These are phyloP conservation scores for Kurtzmaniella quercitrusa DNA, from an alignment of 1,139 yeast species.

Conservation along the genomic window DNA sequence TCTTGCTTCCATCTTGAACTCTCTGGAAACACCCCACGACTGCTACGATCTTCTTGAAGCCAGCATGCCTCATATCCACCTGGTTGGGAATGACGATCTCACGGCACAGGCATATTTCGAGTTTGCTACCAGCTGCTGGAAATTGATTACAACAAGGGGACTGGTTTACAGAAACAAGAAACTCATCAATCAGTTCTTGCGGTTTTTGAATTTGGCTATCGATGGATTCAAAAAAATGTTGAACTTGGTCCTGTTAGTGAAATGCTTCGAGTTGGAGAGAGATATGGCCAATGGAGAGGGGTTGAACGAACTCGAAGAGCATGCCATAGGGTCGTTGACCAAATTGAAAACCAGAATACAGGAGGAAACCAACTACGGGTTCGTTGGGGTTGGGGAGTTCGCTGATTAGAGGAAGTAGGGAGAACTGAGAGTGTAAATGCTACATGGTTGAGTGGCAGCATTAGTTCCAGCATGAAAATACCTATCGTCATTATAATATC, in stretches of 20 bases:
- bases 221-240: constrained; percentile 36
- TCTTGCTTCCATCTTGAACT: constrained; percentile 34
- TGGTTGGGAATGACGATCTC: constrained; percentile 28
- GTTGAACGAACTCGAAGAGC: constrained; percentile 27
- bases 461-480: too few species aligned
- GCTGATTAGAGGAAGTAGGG: neutral
- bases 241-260: constrained; percentile 23
- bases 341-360: constrained; percentile 24
- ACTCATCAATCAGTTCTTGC: constrained; percentile 18
- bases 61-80: constrained; percentile 38
- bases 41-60: constrained; percentile 28
- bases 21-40: constrained; percentile 32
- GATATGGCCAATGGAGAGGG: constrained; percentile 24
- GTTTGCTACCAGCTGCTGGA: constrained; percentile 26
- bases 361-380: constrained; percentile 30
- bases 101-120: constrained; percentile 36
- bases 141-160: constrained; percentile 13
- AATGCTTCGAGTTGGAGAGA: constrained; percentile 30
- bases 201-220: constrained; percentile 38
- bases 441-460: too few species aligned
- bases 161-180: constrained; percentile 8
- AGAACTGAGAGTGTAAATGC: too few species aligned
- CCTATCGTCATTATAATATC: too few species aligned
- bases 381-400: constrained; percentile 6
- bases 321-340: constrained; percentile 28